Conservation (phyloP, 2,329 filamentous ascomycete genomes). For the Dryadomyces quercus-mongolicae region DNA sequence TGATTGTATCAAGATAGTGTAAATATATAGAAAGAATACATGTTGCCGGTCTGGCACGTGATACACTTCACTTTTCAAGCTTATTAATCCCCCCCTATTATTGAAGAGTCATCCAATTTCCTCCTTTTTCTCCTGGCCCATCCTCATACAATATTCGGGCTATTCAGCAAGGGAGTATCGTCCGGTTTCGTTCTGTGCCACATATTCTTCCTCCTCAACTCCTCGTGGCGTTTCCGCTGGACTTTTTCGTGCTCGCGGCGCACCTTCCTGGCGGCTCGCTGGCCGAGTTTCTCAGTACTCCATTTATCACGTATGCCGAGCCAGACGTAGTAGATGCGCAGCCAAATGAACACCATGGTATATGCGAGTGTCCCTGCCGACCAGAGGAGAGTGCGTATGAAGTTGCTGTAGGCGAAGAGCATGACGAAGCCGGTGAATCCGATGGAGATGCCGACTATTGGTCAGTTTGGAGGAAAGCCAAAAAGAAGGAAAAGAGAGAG, state of each 20-base stretch:
- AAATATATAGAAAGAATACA: too few species aligned
- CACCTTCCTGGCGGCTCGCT: neutral
- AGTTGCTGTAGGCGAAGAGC: neutral
- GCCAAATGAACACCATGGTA: neutral
- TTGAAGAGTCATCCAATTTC: neutral
- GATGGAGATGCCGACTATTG: conserved; percentile 5
- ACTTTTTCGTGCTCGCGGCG: neutral
- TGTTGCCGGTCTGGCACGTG: too few species aligned
- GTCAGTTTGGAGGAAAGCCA: neutral
- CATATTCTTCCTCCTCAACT: neutral
- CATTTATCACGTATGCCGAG: neutral
- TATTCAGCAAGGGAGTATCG: neutral
- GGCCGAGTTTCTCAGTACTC: neutral
- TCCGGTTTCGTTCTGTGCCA: neutral
- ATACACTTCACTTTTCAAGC: too few species aligned
- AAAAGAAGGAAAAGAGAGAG: neutral
- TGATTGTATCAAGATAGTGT: neutral
- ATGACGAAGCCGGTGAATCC: neutral
- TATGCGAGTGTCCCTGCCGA: neutral
- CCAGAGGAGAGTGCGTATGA: neutral
- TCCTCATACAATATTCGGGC: neutral
- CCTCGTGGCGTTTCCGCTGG: neutral
- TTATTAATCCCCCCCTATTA: too few species aligned
- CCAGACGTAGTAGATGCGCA: conserved; percentile 3
- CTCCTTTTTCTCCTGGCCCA: neutral